Evolutionary conservation across 192 early-diverging fungal species (phyloP).

Genomic region (Entomortierella beljakovae): DNA sequence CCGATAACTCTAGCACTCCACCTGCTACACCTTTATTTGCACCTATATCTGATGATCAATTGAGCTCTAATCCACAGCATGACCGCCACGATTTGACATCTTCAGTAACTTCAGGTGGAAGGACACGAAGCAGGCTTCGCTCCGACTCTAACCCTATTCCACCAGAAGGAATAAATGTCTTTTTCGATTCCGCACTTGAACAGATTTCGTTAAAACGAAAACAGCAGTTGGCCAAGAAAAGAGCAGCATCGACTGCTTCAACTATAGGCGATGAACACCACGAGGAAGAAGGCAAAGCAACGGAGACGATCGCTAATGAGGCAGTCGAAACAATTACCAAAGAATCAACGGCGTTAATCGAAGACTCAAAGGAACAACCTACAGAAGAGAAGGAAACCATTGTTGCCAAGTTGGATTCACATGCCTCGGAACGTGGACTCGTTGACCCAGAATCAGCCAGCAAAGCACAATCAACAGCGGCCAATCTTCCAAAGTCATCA

Average conservation of each 20-base stretch:
- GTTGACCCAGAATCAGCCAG: background rate
- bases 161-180: constrained; percentile 8
- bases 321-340: too few relatives aligned
- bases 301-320: too few relatives aligned
- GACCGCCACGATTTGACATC: background rate
- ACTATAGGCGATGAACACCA: background rate
- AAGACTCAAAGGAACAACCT: background rate
- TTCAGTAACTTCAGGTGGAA: background rate
- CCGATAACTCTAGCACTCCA: constrained; percentile 19
- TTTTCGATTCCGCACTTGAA: constrained; percentile 26
- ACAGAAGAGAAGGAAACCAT: background rate
- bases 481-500: constrained; percentile 25
- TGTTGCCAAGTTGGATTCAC: background rate
- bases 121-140: constrained; percentile 5
- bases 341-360: background rate
- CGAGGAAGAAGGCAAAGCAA: background rate
- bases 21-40: constrained; percentile 19
- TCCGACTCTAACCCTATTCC: constrained; percentile 9
- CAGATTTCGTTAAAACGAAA: constrained; percentile 23
- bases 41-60: background rate
- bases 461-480: background rate
- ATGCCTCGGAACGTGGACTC: constrained; percentile 11
- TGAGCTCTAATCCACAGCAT: background rate
- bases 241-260: constrained; percentile 5
- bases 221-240: constrained; percentile 19